Percentiles rank a stretch among this genome's conserved stretches.
Evolutionary conservation across 192 early-diverging fungal genomes (phyloP).

Genomic region (Lunasporangiospora selenospora): DNA sequence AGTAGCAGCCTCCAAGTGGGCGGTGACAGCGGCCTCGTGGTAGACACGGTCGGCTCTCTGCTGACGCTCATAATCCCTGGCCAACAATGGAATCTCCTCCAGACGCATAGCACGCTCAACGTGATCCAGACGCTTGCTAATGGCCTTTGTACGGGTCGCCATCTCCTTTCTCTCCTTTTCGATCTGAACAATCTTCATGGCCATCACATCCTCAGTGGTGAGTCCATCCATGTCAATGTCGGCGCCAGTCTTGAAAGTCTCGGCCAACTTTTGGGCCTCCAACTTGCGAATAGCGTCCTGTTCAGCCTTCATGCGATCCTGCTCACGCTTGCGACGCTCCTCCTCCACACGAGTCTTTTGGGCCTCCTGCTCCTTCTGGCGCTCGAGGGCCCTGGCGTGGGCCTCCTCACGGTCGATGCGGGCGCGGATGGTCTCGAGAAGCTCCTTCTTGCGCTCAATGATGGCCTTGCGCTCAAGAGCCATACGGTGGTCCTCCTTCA

Average conservation of each 20-base stretch:
- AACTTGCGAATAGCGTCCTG: constrained; percentile 80
- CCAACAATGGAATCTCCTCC: constrained; percentile 89
- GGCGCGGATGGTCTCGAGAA: constrained; percentile 73
- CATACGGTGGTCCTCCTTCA: constrained; percentile 83
- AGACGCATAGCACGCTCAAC: constrained; percentile 92
- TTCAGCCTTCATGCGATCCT: constrained; percentile 77
- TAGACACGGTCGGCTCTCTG: constrained; percentile 82
- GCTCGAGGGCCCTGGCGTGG: constrained; percentile 72
- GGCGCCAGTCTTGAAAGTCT: constrained; percentile 73
- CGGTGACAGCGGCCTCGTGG: constrained; percentile 77
- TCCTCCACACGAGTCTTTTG: constrained; percentile 85
- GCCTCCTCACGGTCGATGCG: constrained; percentile 88
- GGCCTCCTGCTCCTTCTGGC: constrained; percentile 82
- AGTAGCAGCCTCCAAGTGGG: constrained; percentile 67
- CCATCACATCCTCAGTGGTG: constrained; percentile 79
- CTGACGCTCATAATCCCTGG: constrained; percentile 91
- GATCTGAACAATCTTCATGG: constrained; percentile 88
- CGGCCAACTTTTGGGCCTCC: constrained; percentile 87
- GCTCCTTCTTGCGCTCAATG: constrained; percentile 87
- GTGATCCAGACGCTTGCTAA: constrained; percentile 87
- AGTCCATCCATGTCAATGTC: constrained; percentile 81
- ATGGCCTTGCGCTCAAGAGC: constrained; percentile 81
- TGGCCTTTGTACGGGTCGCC: constrained; percentile 73
- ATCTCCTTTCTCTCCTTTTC: constrained; percentile 91
- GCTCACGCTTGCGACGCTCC: constrained; percentile 84